These are phyloP conservation scores for Biscogniauxia marginata DNA, from an alignment of 2,329 filamentous ascomycete genomes.

Conservation along the genomic window DNA sequence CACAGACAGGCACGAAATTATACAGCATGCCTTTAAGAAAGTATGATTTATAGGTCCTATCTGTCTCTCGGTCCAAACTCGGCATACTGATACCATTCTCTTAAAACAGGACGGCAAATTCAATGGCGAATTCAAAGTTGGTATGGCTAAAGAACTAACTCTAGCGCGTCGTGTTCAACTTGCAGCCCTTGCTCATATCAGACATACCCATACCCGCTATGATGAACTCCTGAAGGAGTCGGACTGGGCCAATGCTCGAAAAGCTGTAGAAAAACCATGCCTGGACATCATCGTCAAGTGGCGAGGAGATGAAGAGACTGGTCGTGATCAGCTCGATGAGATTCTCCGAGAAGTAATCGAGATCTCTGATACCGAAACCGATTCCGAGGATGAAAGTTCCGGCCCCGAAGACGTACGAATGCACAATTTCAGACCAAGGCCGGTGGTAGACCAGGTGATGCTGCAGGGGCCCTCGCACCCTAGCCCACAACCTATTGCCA, in stretches of 20 bases:
- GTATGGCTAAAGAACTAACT: conserved; percentile 53
- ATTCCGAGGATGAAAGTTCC: conserved; percentile 34
- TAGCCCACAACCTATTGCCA: conserved; percentile 2
- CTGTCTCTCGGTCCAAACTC: neutral
- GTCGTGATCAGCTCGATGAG: conserved; percentile 65
- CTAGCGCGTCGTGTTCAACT: conserved; percentile 63
- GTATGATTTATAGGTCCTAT: conserved; percentile 37
- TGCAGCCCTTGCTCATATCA: conserved; percentile 64
- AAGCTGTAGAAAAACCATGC: conserved; percentile 59
- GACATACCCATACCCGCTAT: conserved; percentile 66
- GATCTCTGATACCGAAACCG: conserved; percentile 59
- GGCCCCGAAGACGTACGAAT: conserved; percentile 17
- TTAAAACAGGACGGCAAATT: conserved; percentile 46
- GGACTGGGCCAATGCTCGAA: conserved; percentile 58
- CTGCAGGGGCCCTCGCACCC: conserved; percentile 1
- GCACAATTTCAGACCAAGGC: conserved; percentile 9
- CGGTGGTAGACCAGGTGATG: conserved; percentile 7
- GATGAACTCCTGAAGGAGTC: conserved; percentile 60
- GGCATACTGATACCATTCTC: conserved; percentile 9
- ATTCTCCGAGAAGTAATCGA: conserved; percentile 66
- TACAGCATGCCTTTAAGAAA: conserved; percentile 62
- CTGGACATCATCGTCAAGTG: conserved; percentile 68
- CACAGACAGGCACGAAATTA: conserved; percentile 61
- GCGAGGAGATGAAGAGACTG: conserved; percentile 69
- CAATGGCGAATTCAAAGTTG: conserved; percentile 56